These are phyloP conservation scores for Coniosporium apollinis DNA, from an alignment of 495 filamentous ascomycete genomes.

Conservation along the genomic window DNA sequence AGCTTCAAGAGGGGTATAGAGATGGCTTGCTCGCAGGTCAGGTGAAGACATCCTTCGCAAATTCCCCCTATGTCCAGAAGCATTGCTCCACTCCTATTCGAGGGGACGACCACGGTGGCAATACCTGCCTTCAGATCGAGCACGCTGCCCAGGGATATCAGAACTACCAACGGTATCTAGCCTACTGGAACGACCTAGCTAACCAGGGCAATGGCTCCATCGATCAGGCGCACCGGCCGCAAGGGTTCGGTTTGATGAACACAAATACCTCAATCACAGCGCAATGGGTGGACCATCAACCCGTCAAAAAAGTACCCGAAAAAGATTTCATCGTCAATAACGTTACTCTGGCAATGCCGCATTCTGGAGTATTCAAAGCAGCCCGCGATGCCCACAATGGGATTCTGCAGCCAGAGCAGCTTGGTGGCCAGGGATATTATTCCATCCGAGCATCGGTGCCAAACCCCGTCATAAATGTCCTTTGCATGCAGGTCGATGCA, in stretches of 20 bases:
- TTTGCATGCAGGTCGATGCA: constrained; percentile 45
- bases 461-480: constrained; percentile 47
- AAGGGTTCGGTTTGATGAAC: constrained; percentile 37
- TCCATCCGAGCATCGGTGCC: constrained; percentile 45
- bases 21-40: constrained; percentile 33
- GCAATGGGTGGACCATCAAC: constrained; percentile 37
- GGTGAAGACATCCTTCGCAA: constrained; percentile 42
- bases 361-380: constrained; percentile 46
- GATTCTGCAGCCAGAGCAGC: constrained; percentile 47
- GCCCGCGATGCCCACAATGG: constrained; percentile 38
- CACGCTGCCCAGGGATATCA: constrained; percentile 44
- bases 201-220: constrained; percentile 22
- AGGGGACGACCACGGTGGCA: constrained; percentile 21
- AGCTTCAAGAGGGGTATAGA: too few species aligned
- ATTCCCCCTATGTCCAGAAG: constrained; percentile 31
- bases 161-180: constrained; percentile 32
- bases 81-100: constrained; percentile 44
- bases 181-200: constrained; percentile 31
- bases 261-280: constrained; percentile 49
- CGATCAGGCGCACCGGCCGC: constrained; percentile 28
- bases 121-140: constrained; percentile 46
- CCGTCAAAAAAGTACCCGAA: constrained; percentile 31
- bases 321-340: constrained; percentile 42
- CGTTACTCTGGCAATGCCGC: constrained; percentile 57
- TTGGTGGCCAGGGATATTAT: constrained; percentile 49